A percentile compares a stretch with the other conserved stretches of the same genome.
Conservation (phyloP, 371 early-diverging fungal genomes). For the Dichotomocladium elegans region DNA sequence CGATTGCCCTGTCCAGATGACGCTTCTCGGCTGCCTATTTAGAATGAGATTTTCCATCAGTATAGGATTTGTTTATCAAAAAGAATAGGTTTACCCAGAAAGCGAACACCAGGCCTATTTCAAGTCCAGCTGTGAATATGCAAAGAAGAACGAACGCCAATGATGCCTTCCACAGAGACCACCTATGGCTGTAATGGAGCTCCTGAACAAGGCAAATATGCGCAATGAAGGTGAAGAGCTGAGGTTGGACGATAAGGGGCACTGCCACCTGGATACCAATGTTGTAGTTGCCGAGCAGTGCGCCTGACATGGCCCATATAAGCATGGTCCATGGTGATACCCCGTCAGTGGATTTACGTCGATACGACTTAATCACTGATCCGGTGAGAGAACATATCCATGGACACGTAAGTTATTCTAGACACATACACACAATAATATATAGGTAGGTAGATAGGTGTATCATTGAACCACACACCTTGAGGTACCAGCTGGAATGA, state of each 20-base stretch:
- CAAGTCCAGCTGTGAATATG: conserved; percentile 17
- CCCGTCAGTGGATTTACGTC: conserved; percentile 38
- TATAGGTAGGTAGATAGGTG: too few species aligned
- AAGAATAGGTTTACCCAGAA: too few species aligned
- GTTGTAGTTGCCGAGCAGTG: conserved; percentile 46
- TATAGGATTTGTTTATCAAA: too few species aligned
- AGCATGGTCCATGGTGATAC: conserved; percentile 45
- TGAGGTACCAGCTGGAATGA: conserved; percentile 58
- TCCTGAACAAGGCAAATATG: conserved; percentile 40
- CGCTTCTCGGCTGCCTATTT: conserved; percentile 5
- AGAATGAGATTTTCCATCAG: too few species aligned
- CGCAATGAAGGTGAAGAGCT: conserved; percentile 43
- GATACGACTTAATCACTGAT: conserved; percentile 30
- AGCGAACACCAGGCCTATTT: conserved; percentile 22
- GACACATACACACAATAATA: too few species aligned
- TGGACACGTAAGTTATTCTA: too few species aligned
- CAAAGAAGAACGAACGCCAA: conserved; percentile 3
- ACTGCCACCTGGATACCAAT: conserved; percentile 46
- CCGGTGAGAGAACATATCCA: too few species aligned
- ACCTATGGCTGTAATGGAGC: conserved; percentile 32
- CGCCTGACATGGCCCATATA: conserved; percentile 44
- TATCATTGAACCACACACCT: conserved; percentile 35
- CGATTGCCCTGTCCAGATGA: conserved; percentile 1
- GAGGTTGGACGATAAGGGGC: conserved; percentile 54
- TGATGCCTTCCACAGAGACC: conserved; percentile 7